A percentile compares a stretch with the other conserved stretches of the same genome.
These are phyloP conservation scores for Rubia occidens DNA, from an alignment of 305 asterid genomes.

Conservation along the genomic window DNA sequence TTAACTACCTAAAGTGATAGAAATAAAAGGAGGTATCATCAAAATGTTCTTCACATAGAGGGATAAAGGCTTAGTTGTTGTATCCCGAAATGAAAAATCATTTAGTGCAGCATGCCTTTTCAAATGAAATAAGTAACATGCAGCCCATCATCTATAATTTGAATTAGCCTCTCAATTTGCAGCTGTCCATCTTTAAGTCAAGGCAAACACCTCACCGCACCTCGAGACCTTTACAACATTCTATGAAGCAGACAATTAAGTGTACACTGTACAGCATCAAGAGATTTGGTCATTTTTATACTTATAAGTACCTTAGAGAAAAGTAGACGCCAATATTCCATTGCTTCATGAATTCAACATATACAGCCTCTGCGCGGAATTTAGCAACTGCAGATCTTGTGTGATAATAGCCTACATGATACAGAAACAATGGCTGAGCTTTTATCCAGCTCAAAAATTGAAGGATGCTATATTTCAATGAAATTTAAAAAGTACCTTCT, in stretches of 20 bases:
- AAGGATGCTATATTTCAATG: neutral
- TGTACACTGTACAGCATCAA: neutral
- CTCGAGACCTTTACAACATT: neutral
- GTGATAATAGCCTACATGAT: constrained; percentile 56
- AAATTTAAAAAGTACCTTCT: constrained; percentile 44
- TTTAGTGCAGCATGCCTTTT: too few relatives aligned
- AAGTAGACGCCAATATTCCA: constrained; percentile 95
- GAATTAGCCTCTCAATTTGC: too few relatives aligned
- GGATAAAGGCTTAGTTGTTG: too few relatives aligned
- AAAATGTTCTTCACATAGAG: too few relatives aligned
- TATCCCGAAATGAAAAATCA: too few relatives aligned
- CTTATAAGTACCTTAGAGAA: constrained; percentile 55
- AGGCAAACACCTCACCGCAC: too few relatives aligned
- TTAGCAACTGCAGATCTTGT: constrained; percentile 61
- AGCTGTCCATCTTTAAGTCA: too few relatives aligned
- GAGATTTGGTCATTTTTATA: neutral
- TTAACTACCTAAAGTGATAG: too few relatives aligned
- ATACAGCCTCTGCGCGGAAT: constrained; percentile 72
- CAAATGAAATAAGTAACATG: too few relatives aligned
- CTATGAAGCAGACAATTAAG: neutral
- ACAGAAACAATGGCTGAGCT: constrained; percentile 2
- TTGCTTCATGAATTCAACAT: constrained; percentile 76
- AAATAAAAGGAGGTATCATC: too few relatives aligned
- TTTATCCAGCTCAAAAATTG: neutral
- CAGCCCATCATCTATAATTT: too few relatives aligned